Evolutionary conservation across 2,329 filamentous ascomycete species (phyloP).

Genomic region (Bisporella sp.): DNA sequence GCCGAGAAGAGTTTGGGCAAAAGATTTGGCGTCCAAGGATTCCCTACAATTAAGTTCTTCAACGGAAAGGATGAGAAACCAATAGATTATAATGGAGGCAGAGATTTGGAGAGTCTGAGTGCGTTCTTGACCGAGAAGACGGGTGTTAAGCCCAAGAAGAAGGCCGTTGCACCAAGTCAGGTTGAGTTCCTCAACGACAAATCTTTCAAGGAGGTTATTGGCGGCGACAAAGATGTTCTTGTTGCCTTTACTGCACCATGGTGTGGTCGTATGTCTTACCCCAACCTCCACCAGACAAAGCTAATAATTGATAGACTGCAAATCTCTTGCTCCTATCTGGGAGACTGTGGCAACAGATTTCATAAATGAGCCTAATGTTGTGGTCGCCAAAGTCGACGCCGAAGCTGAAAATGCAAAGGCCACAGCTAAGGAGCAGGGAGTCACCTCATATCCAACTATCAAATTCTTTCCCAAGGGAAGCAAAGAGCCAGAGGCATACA

Average conservation of each 20-base stretch:
- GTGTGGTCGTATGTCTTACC: conserved; percentile 75
- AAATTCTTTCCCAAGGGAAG: conserved; percentile 92
- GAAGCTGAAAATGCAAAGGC: conserved; percentile 81
- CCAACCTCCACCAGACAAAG: not conserved
- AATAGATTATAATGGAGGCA: conserved; percentile 75
- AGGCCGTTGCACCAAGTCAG: conserved; percentile 63
- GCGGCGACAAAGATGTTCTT: conserved; percentile 79
- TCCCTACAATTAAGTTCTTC: conserved; percentile 96
- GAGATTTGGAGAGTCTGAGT: conserved; percentile 79
- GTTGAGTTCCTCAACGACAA: conserved; percentile 76
- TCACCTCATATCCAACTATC: conserved; percentile 90
- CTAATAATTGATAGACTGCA: conserved; percentile 68
- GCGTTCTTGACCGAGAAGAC: conserved; percentile 84
- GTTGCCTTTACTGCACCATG: conserved; percentile 97
- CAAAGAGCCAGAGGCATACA: conserved; percentile 64
- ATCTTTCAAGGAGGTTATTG: conserved; percentile 71
- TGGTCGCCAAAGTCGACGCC: conserved; percentile 93
- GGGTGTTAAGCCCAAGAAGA: conserved; percentile 69
- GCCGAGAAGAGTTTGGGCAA: conserved; percentile 77
- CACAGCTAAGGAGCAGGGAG: conserved; percentile 66
- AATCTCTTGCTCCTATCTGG: conserved; percentile 84
- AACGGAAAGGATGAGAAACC: conserved; percentile 88
- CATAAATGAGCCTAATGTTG: conserved; percentile 65
- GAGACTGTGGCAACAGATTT: conserved; percentile 82
- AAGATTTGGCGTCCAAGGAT: conserved; percentile 84